Evolutionary conservation across 257 asterid species (phyloP).

Genomic region (Pogostemon cablin): DNA sequence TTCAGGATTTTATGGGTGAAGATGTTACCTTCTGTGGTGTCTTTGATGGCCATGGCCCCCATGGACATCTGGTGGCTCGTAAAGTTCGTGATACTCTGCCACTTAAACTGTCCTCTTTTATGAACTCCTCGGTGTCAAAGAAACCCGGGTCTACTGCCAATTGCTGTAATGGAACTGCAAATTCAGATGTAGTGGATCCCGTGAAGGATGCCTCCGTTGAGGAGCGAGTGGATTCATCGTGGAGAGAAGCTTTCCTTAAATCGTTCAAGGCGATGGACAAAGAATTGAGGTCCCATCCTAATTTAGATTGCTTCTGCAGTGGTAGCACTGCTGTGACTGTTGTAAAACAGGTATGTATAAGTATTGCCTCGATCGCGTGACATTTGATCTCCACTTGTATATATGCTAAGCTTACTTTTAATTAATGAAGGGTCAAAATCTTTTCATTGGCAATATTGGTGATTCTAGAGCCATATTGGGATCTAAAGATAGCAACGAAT

Average conservation of each 20-base stretch:
- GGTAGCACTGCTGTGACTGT: constrained; percentile 96
- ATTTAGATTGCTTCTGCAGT: constrained; percentile 94
- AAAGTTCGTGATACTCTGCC: constrained; percentile 91
- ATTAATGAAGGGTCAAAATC: constrained; percentile 71
- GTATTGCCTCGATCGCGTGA: not conserved
- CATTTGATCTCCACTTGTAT: constrained; percentile 13
- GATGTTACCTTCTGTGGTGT: constrained; percentile 90
- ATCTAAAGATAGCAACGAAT: constrained; percentile 70
- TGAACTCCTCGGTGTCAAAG: constrained; percentile 63
- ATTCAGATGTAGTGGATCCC: constrained; percentile 73
- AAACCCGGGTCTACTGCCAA: constrained; percentile 52
- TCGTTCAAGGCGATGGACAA: constrained; percentile 93
- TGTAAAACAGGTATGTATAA: constrained; percentile 68
- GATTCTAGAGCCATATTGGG: constrained; percentile 97
- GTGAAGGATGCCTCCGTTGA: constrained; percentile 50
- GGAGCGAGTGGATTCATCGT: constrained; percentile 54
- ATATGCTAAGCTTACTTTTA: constrained; percentile 7
- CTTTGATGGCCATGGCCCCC: constrained; percentile 97
- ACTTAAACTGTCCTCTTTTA: constrained; percentile 57
- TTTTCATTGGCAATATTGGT: constrained; percentile 86
- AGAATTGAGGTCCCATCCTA: constrained; percentile 86
- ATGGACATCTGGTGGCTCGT: constrained; percentile 95
- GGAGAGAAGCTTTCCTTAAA: constrained; percentile 93
- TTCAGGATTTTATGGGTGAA: constrained; percentile 86
- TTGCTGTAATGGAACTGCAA: constrained; percentile 67